Conservation (phyloP, 164 flowering plant genomes). For the Dillenia suffruticosa region DNA sequence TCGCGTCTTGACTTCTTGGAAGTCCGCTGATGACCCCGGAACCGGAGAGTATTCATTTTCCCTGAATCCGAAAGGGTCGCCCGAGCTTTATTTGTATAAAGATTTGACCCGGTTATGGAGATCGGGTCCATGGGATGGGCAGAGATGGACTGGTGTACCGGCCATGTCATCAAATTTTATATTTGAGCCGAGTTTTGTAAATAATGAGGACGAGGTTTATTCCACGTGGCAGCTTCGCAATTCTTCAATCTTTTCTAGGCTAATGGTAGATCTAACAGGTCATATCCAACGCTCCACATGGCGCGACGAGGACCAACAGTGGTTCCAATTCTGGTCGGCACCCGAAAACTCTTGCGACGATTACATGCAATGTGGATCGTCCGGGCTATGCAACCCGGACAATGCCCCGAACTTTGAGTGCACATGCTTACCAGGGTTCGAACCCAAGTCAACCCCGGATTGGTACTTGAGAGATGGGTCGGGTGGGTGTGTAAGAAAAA, state of each 20-base stretch:
- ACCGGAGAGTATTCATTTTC: slow-evolving; percentile 20
- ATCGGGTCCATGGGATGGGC: slow-evolving; percentile 39
- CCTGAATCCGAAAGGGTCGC: slow-evolving; percentile 23
- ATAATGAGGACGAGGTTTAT: slow-evolving; percentile 14
- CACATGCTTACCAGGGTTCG: slow-evolving; percentile 34
- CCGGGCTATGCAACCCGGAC: slow-evolving; percentile 16
- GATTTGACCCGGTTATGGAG: slow-evolving; percentile 11
- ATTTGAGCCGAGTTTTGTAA: background rate
- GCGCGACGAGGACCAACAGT: slow-evolving; percentile 2
- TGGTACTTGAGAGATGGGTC: slow-evolving; percentile 36
- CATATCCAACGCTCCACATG: slow-evolving; percentile 11
- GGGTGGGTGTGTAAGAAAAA: slow-evolving; percentile 32
- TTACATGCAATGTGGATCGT: slow-evolving; percentile 26
- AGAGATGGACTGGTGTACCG: background rate
- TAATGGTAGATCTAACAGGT: slow-evolving; percentile 16
- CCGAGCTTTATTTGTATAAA: slow-evolving; percentile 18
- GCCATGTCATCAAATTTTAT: slow-evolving; percentile 6
- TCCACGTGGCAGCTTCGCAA: background rate
- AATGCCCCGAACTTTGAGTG: slow-evolving; percentile 2
- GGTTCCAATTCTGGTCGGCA: slow-evolving; percentile 19
- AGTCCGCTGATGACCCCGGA: slow-evolving; percentile 31
- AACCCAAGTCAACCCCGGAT: slow-evolving; percentile 19
- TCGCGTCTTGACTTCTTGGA: slow-evolving; percentile 42
- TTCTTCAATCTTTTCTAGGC: slow-evolving; percentile 6
- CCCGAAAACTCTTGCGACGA: slow-evolving; percentile 28